These are phyloP conservation scores for Nadsonia commutata DNA, from an alignment of 1,139 yeast species.

Conservation along the genomic window DNA sequence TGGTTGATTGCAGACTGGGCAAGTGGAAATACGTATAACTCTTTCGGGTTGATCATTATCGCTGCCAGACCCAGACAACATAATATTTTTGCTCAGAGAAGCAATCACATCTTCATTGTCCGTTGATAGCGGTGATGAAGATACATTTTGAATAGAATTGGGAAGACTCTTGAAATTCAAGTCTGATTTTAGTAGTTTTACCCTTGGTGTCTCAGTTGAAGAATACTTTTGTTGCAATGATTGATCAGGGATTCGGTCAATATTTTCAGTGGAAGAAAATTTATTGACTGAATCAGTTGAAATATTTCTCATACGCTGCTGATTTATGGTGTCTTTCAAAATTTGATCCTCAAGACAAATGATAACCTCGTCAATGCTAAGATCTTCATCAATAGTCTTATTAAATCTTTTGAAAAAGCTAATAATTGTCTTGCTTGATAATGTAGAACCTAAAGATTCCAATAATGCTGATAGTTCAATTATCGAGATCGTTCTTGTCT, in stretches of 20 bases:
- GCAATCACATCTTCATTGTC: not conserved
- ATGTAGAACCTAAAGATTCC: constrained; percentile 47
- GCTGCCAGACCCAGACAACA: constrained; percentile 1
- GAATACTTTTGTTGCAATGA: too few relatives aligned
- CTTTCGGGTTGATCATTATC: constrained; percentile 19
- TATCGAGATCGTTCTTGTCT: constrained; percentile 32
- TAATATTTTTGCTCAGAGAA: not conserved
- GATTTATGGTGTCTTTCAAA: constrained; percentile 16
- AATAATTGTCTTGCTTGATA: constrained; percentile 34
- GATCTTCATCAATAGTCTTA: constrained; percentile 37
- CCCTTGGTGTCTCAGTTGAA: too few relatives aligned
- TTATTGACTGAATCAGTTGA: not conserved
- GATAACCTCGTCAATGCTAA: constrained; percentile 43
- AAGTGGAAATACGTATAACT: constrained; percentile 44
- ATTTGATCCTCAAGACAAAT: constrained; percentile 35
- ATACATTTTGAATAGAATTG: not conserved
- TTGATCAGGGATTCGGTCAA: not conserved
- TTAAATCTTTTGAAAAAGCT: constrained; percentile 31
- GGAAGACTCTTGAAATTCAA: not conserved
- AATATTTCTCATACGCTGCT: constrained; percentile 6
- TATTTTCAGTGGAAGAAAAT: not conserved
- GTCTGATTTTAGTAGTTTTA: not conserved
- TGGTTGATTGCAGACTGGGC: constrained; percentile 66
- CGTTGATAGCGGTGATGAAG: not conserved
- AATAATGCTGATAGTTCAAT: constrained; percentile 44